These are phyloP conservation scores for Neofusicoccum sp. DNA, from an alignment of 2,329 filamentous ascomycete genomes.

Conservation along the genomic window DNA sequence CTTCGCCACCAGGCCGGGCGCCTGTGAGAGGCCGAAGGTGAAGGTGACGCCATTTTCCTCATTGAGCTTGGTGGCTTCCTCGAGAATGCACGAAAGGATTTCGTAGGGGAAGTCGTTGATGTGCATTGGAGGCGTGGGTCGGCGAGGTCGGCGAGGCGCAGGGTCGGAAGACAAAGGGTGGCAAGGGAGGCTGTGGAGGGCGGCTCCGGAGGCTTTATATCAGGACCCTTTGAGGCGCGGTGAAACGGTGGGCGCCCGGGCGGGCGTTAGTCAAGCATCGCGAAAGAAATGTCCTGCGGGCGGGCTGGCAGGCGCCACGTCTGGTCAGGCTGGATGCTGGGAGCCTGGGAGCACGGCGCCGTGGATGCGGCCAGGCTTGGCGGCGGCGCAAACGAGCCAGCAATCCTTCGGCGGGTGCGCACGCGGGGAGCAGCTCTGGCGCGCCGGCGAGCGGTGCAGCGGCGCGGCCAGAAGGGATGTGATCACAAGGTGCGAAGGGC, in stretches of 20 bases:
- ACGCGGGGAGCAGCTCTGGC: neutral
- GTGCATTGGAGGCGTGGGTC: slow-evolving; percentile 38
- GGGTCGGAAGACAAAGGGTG: slow-evolving; percentile 15
- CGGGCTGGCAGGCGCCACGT: too few relatives aligned
- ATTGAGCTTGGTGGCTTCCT: slow-evolving; percentile 52
- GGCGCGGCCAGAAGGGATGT: neutral
- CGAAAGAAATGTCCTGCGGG: too few relatives aligned
- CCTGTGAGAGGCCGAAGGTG: slow-evolving; percentile 57
- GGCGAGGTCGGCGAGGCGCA: neutral
- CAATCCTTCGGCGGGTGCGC: neutral
- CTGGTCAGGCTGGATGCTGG: neutral
- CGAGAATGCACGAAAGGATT: slow-evolving; percentile 55
- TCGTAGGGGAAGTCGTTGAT: slow-evolving; percentile 57
- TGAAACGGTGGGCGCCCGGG: neutral
- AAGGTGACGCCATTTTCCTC: slow-evolving; percentile 50
- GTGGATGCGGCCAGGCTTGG: neutral
- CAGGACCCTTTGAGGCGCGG: slow-evolving; percentile 13
- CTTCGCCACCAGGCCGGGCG: slow-evolving; percentile 49
- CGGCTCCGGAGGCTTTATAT: slow-evolving; percentile 21
- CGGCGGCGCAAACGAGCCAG: neutral
- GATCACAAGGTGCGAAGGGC: slow-evolving; percentile 21
- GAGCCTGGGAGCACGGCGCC: neutral
- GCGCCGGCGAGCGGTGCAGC: neutral
- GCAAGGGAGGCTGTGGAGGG: slow-evolving; percentile 6
- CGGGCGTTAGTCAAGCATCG: slow-evolving; percentile 10